A percentile compares a stretch with the other conserved stretches of the same genome.
Evolutionary conservation across 257 asterid species (phyloP).

Genomic region (Salvia miltiorrhiza): DNA sequence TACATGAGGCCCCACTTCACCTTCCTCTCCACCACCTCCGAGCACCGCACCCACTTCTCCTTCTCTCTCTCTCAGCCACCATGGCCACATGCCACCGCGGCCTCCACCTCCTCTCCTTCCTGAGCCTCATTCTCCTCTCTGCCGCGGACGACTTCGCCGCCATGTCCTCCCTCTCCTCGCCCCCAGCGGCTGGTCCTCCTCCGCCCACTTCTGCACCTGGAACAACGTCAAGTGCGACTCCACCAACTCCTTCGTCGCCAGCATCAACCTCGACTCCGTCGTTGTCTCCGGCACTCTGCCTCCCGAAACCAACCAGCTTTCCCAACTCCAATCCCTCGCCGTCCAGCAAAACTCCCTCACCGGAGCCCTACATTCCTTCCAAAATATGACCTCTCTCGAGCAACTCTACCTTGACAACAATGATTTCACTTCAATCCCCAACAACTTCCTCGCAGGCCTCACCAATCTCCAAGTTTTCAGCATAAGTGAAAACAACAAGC

Average conservation of each 20-base stretch:
- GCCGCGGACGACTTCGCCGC: slow-evolving; percentile 65
- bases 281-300: slow-evolving; percentile 69
- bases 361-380: slow-evolving; percentile 68
- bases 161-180: slow-evolving; percentile 60
- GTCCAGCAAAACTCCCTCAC: slow-evolving; percentile 60
- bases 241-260: slow-evolving; percentile 37
- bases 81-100: slow-evolving; percentile 39
- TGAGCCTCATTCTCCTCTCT: slow-evolving; percentile 31
- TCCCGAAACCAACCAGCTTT: slow-evolving; percentile 50
- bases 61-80: slow-evolving; percentile 14
- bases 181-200: slow-evolving; percentile 69
- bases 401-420: slow-evolving; percentile 52
- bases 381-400: slow-evolving; percentile 56
- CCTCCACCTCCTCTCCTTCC: slow-evolving; percentile 27
- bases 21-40: too few species aligned
- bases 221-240: slow-evolving; percentile 52
- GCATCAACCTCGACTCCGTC: slow-evolving; percentile 50
- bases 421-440: slow-evolving; percentile 43
- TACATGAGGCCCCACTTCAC: too few species aligned
- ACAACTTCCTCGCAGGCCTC: slow-evolving; percentile 56
- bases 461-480: slow-evolving; percentile 43
- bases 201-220: slow-evolving; percentile 63
- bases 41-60: too few species aligned
- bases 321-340: slow-evolving; percentile 51
- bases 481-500: slow-evolving; percentile 40